phyloP scores from a whole-genome alignment of 2,329 filamentous ascomycete genomes.

The Paracamarosporium sp. region DNA sequence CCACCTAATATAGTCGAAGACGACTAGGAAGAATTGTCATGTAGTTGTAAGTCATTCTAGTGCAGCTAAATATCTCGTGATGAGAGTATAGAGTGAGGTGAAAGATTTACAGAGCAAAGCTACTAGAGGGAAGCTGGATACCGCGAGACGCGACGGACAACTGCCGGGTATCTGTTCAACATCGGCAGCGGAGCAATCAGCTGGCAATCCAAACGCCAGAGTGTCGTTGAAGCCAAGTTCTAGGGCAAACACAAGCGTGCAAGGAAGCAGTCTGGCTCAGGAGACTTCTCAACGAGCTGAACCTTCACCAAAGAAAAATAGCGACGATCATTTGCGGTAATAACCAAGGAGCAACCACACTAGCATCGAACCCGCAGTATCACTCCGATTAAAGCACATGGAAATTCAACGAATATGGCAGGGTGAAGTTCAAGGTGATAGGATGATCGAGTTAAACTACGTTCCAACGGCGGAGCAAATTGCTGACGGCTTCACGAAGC shows the following conservation, averaged over 20 bases:
- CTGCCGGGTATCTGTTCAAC: slow-evolving; percentile 24
- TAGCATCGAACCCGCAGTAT: slow-evolving; percentile 18
- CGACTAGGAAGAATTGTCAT: too few relatives aligned
- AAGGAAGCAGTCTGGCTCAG: slow-evolving; percentile 19
- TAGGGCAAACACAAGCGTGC: slow-evolving; percentile 18
- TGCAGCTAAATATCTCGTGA: too few relatives aligned
- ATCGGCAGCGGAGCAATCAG: slow-evolving; percentile 14
- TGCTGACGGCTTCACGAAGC: too few relatives aligned
- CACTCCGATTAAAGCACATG: too few relatives aligned
- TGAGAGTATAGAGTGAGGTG: too few relatives aligned
- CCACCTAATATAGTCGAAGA: too few relatives aligned
- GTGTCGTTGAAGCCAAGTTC: slow-evolving; percentile 22
- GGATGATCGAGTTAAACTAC: too few relatives aligned
- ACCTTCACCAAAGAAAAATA: slow-evolving; percentile 8
- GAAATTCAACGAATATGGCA: too few relatives aligned
- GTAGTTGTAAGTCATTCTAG: not conserved
- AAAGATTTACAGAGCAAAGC: too few relatives aligned
- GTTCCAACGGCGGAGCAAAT: too few relatives aligned
- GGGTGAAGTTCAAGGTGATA: too few relatives aligned
- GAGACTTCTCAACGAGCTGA: slow-evolving; percentile 6
- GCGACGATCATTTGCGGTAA: slow-evolving; percentile 19
- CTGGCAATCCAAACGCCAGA: slow-evolving; percentile 1
- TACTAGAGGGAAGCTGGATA: too few relatives aligned
- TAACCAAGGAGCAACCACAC: slow-evolving; percentile 20
- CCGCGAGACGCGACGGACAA: slow-evolving; percentile 19